A percentile compares a stretch with the other conserved stretches of the same genome.
These are phyloP conservation scores for Malus fusca DNA, from an alignment of 306 rosid species.

Conservation along the genomic window DNA sequence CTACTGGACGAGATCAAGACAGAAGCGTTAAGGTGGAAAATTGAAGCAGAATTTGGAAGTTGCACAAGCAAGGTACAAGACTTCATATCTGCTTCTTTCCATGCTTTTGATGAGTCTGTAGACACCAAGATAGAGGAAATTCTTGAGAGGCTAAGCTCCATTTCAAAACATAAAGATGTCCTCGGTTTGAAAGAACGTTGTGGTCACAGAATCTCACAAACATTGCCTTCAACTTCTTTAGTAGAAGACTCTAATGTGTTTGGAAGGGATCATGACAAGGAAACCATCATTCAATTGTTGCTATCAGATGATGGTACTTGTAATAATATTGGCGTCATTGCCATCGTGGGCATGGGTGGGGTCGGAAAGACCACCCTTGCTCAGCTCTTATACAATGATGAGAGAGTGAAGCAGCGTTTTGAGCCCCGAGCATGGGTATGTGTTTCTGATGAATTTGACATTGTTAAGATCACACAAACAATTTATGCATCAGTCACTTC, in stretches of 20 bases:
- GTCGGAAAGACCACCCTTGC: not conserved
- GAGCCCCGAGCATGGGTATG: not conserved
- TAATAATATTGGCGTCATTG: not conserved
- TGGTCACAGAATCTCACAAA: not conserved
- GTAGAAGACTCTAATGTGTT: not conserved
- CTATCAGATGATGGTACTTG: not conserved
- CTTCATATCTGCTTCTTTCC: not conserved
- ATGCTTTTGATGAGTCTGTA: not conserved
- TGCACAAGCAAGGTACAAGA: not conserved
- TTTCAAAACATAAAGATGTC: not conserved
- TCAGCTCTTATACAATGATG: not conserved
- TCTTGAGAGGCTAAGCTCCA: not conserved
- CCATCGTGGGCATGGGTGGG: not conserved
- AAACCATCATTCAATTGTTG: not conserved
- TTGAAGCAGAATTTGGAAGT: not conserved
- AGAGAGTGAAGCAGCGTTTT: not conserved
- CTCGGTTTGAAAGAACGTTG: not conserved
- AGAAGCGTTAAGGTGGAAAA: not conserved
- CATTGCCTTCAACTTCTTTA: not conserved
- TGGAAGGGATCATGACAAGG: not conserved
- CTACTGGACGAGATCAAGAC: slow-evolving; percentile 24
- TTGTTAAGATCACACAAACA: not conserved
- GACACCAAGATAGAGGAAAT: not conserved
- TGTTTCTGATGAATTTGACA: not conserved
- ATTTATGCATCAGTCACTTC: not conserved